These are phyloP conservation scores for Botrytis hyacinthi DNA, from an alignment of 2,329 filamentous ascomycete species.

Conservation along the genomic window DNA sequence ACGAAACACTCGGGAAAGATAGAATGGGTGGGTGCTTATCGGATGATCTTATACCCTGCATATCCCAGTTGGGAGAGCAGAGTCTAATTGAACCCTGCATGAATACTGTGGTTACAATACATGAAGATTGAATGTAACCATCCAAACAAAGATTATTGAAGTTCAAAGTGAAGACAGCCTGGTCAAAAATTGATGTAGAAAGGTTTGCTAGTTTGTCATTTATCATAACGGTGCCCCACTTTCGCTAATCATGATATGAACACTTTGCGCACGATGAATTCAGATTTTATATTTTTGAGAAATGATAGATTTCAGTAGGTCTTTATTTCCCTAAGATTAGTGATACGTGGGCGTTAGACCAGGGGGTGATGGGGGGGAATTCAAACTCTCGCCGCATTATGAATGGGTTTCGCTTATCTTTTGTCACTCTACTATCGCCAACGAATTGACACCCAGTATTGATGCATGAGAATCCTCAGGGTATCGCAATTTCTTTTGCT, in stretches of 20 bases:
- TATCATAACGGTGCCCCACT: background rate
- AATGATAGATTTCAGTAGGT: background rate
- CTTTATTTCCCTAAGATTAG: background rate
- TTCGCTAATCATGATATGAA: slow-evolving; percentile 12
- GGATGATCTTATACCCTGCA: background rate
- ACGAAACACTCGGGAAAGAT: background rate
- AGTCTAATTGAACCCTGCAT: background rate
- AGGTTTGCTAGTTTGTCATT: background rate
- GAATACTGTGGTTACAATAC: background rate
- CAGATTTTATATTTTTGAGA: background rate
- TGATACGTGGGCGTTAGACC: background rate
- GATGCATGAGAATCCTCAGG: background rate
- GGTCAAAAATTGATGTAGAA: background rate
- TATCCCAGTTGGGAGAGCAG: background rate
- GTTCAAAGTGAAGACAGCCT: background rate
- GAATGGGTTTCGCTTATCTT: background rate
- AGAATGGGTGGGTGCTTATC: background rate
- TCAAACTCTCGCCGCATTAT: background rate
- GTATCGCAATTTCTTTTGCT: background rate
- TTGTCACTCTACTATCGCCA: too few relatives aligned
- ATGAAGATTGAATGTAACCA: background rate
- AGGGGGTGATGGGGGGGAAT: background rate
- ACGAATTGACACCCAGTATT: background rate
- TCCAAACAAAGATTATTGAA: background rate
- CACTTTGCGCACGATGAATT: background rate